Conservation (phyloP, 2,329 filamentous ascomycete genomes). For the Curvularia lunata region DNA sequence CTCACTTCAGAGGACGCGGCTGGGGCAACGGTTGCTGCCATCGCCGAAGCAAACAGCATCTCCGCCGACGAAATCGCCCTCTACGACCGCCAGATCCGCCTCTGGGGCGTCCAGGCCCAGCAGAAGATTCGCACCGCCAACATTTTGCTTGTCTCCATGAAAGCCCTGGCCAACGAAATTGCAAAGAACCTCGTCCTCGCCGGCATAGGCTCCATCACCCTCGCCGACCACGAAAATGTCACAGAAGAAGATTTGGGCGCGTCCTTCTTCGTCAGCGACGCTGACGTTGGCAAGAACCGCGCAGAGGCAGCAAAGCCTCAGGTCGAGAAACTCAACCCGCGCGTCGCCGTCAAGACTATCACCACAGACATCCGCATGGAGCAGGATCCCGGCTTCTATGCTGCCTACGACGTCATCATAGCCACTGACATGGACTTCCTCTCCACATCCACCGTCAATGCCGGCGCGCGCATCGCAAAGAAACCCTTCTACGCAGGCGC, state of each 20-base stretch:
- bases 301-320: constrained; percentile 80
- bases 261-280: constrained; percentile 75
- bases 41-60: constrained; percentile 50
- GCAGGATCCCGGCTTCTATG: constrained; percentile 76
- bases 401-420: constrained; percentile 82
- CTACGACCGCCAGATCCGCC: constrained; percentile 94
- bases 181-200: constrained; percentile 97
- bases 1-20: constrained; percentile 44
- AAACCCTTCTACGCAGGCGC: constrained; percentile 88
- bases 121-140: constrained; percentile 87
- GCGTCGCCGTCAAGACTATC: constrained; percentile 78
- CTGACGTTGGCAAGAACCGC: constrained; percentile 78
- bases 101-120: constrained; percentile 96
- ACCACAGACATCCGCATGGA: constrained; percentile 64
- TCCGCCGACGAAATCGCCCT: constrained; percentile 88
- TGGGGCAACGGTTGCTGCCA: constrained; percentile 47
- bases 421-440: constrained; percentile 84
- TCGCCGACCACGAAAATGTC: constrained; percentile 79
- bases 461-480: constrained; percentile 77
- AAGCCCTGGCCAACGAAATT: constrained; percentile 88
- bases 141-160: constrained; percentile 86
- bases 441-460: constrained; percentile 80
- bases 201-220: constrained; percentile 86
- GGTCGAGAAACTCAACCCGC: constrained; percentile 85
- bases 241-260: constrained; percentile 76